Evolutionary conservation across 1,284 basidiomycete genomes (phyloP).

Genomic region (Boletellus deceptivus): DNA sequence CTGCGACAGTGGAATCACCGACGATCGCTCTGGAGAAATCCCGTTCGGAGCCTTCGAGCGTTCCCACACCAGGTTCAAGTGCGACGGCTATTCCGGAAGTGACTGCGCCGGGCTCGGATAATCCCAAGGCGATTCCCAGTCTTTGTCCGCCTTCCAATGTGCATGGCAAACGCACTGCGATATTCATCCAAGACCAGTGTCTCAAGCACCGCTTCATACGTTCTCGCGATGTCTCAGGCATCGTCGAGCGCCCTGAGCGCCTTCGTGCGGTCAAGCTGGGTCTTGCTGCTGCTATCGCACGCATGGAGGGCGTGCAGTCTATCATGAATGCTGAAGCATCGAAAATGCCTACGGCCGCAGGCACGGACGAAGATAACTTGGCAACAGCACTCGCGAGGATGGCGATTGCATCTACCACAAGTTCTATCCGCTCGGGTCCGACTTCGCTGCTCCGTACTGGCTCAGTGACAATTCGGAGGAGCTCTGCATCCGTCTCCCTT

Average conservation of each 20-base stretch:
- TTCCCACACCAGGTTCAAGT: neutral
- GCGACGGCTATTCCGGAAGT: neutral
- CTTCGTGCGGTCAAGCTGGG: constrained; percentile 80
- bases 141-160: neutral
- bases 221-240: constrained; percentile 64
- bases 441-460: constrained; percentile 18
- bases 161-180: constrained; percentile 19
- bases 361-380: constrained; percentile 46
- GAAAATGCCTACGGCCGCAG: constrained; percentile 8
- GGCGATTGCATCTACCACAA: constrained; percentile 36
- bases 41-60: neutral
- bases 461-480: constrained; percentile 48
- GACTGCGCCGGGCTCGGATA: neutral
- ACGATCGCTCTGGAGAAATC: neutral
- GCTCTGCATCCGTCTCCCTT: constrained; percentile 52
- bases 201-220: constrained; percentile 78
- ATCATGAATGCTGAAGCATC: neutral
- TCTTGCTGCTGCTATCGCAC: constrained; percentile 72
- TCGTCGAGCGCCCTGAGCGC: constrained; percentile 90
- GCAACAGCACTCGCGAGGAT: constrained; percentile 54
- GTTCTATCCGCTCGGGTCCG: neutral
- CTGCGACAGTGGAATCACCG: neutral
- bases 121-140: neutral
- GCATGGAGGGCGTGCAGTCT: constrained; percentile 48
- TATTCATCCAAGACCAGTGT: constrained; percentile 65